A percentile compares a stretch with the other conserved stretches of the same genome.
Evolutionary conservation across 352 stramenopile species (phyloP).

Genomic region (Achlya hypogyna): DNA sequence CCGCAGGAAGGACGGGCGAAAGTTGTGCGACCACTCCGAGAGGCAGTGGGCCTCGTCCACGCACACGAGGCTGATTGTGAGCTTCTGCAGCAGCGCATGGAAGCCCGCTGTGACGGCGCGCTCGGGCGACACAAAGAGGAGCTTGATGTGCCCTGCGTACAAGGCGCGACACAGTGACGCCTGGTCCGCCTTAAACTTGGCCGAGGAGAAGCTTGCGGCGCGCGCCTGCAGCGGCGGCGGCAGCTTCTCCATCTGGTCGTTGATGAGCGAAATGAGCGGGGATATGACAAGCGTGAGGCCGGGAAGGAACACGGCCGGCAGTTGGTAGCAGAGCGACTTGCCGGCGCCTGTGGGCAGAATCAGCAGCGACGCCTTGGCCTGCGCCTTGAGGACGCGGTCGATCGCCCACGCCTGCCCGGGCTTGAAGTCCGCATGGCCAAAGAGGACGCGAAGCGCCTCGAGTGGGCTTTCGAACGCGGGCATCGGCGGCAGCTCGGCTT

Average conservation of each 20-base stretch:
- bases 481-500: background rate
- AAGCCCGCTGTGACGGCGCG: slow-evolving; percentile 77
- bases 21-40: slow-evolving; percentile 93
- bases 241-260: slow-evolving; percentile 85
- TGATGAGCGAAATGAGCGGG: slow-evolving; percentile 90
- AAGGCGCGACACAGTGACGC: slow-evolving; percentile 51
- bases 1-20: slow-evolving; percentile 79
- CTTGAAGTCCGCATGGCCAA: slow-evolving; percentile 76
- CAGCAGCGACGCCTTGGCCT: slow-evolving; percentile 63
- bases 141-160: slow-evolving; percentile 44
- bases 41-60: slow-evolving; percentile 94
- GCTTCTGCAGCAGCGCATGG: slow-evolving; percentile 44
- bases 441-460: slow-evolving; percentile 52
- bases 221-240: slow-evolving; percentile 35
- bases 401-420: slow-evolving; percentile 78
- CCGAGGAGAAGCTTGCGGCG: slow-evolving; percentile 43
- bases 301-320: slow-evolving; percentile 74
- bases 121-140: slow-evolving; percentile 90
- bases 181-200: slow-evolving; percentile 47
- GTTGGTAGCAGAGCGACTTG: slow-evolving; percentile 98
- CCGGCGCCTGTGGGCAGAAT: slow-evolving; percentile 96
- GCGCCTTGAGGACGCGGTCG: slow-evolving; percentile 45
- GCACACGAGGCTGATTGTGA: slow-evolving; percentile 73
- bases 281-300: slow-evolving; percentile 90
- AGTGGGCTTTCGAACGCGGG: background rate